Evolutionary conservation across 139 green algal species (phyloP).

Genomic region (Bryopsis sp.): DNA sequence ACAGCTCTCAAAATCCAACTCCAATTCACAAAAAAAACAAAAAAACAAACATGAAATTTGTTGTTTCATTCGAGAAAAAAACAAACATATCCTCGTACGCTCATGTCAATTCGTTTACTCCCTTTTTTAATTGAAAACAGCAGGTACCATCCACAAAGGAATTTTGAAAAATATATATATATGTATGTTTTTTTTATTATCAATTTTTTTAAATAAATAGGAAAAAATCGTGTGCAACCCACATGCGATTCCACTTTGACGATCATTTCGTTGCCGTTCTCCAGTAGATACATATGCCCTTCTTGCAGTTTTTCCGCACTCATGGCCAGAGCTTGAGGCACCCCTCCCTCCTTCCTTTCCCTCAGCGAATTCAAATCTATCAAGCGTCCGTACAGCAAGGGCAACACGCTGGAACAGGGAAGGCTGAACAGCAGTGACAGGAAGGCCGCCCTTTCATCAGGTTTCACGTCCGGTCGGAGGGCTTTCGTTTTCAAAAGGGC

Average conservation of each 20-base stretch:
- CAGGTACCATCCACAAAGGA: too few relatives aligned
- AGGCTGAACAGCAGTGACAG: conserved; percentile 42
- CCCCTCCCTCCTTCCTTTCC: not conserved
- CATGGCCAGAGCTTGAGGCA: conserved; percentile 29
- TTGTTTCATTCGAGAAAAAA: too few relatives aligned
- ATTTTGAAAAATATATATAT: too few relatives aligned
- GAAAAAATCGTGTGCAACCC: not conserved
- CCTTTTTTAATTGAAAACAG: too few relatives aligned
- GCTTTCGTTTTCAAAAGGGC: conserved; percentile 58
- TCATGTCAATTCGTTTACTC: too few relatives aligned
- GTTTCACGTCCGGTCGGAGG: conserved; percentile 49
- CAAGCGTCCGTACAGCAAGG: conserved; percentile 14
- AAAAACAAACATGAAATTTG: too few relatives aligned
- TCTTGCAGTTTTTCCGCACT: conserved; percentile 47
- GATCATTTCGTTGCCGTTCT: conserved; percentile 60
- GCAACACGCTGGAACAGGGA: conserved; percentile 21
- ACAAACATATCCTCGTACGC: too few relatives aligned
- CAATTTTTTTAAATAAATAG: too few relatives aligned
- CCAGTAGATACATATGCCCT: conserved; percentile 68
- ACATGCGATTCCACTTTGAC: conserved; percentile 21
- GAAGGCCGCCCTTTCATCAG: conserved; percentile 38
- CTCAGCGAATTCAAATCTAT: conserved; percentile 1
- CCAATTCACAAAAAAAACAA: too few relatives aligned
- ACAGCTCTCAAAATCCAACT: too few relatives aligned
- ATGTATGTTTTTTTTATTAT: too few relatives aligned